Base-by-base conservation (phyloP, 2,329 filamentous ascomycete species). In the Penicillium sp. region DNA sequence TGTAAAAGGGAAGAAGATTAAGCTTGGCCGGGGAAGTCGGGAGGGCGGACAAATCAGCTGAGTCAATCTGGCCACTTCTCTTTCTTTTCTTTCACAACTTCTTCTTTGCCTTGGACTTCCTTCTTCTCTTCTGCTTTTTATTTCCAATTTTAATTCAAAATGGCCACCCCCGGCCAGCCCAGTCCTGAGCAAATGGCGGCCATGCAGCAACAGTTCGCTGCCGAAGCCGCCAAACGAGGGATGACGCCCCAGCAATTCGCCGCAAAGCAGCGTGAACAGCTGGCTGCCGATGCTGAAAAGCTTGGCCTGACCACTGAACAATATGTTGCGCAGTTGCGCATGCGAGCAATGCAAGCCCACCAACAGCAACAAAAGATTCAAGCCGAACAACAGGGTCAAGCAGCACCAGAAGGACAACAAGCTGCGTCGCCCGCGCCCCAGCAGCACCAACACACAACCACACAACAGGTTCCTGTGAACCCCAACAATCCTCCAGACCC, bases 191-290 rank as follows among this genome's bases (percentile, higher is more conserved):
- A 97, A 79, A 90, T 96, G 63, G 85, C 86, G 56, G 83, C 84
- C 56, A 94, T 97, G 83, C 90, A 95, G 75, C 85, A 87, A 67
- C 89, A 94, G 76, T 80, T 97, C 45, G 88, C 89, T 49, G 84
- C 85, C 50, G 93, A 97, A 76, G 93, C 93, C 49, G 82, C 89
- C 70, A 92, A 89, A 77, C 85, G 88, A 62, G 93, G 93, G 73
- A 87, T 97, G 84, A 86, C 89, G 7, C 88, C 94, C 0, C 91
- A 89, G 45, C 83, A 96, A 75, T 96, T 96, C 73, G 84, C 95
- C 69, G 86, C 88, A 77, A 75, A 78, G 67, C 78, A 81, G 66
- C 74, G 78, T 31, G 76, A 80, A 63, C 75, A 79, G 52, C 68
- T 81, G 49, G 70, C 73, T 45, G 70, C 75, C 25, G 79, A 80